Evolutionary conservation across 1,139 yeast genomes (phyloP).

Genomic region (Entelexis paramagnoliae): DNA sequence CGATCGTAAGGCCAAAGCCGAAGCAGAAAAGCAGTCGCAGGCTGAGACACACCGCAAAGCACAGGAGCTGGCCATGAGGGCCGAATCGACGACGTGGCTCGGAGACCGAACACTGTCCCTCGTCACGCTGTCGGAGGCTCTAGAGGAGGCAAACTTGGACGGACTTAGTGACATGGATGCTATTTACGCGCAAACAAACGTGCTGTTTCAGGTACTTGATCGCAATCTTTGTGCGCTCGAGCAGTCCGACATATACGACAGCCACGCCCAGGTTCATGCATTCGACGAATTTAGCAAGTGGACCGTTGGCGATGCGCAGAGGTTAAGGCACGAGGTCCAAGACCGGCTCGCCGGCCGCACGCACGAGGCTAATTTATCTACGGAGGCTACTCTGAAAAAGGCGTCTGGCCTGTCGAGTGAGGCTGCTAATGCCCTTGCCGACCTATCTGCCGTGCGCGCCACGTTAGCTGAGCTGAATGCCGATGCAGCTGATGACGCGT

Average conservation of each 20-base stretch:
- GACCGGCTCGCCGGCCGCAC: background rate
- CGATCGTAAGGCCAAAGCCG: background rate
- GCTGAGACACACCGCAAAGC: background rate
- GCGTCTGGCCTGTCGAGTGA: background rate
- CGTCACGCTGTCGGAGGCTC: background rate
- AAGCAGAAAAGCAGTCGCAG: background rate
- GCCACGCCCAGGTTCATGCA: background rate
- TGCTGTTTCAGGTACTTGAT: slow-evolving; percentile 21
- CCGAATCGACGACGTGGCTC: background rate
- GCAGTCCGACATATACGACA: background rate
- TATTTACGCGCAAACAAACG: slow-evolving; percentile 20
- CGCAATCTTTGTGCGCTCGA: slow-evolving; percentile 18
- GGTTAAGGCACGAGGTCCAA: background rate
- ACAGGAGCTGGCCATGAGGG: background rate
- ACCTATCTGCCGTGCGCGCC: background rate
- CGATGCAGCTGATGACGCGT: slow-evolving; percentile 5
- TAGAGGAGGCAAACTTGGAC: background rate
- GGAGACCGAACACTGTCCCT: background rate
- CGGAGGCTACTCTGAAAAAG: background rate
- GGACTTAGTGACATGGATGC: slow-evolving; percentile 14
- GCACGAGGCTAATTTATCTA: background rate
- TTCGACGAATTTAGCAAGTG: background rate
- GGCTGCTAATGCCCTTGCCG: background rate
- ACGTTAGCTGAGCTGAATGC: background rate
- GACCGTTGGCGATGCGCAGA: background rate